phyloP scores from a whole-genome alignment of 2,329 filamentous ascomycete species.

The Claviceps sp. region DNA sequence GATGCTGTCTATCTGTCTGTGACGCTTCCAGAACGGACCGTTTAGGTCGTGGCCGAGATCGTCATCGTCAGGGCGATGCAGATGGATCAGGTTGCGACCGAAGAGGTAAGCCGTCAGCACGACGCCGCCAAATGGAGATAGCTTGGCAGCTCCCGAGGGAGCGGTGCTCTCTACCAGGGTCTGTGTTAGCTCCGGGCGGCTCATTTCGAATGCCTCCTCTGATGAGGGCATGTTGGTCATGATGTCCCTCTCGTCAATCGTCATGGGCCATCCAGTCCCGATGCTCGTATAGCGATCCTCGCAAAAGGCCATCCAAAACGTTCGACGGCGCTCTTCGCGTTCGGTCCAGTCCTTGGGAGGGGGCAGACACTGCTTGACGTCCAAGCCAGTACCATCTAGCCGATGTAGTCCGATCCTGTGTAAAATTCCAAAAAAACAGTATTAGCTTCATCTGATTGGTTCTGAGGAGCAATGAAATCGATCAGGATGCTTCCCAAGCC shows the following conservation, averaged over 20 bases:
- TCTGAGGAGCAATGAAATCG: conserved; percentile 9
- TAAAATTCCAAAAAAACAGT: no score
- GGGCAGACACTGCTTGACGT: conserved; percentile 85
- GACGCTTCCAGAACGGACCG: conserved; percentile 90
- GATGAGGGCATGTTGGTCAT: conserved; percentile 71
- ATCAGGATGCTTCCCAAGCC: not conserved
- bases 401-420: conserved; percentile 81
- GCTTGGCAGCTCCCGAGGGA: conserved; percentile 55
- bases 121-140: conserved; percentile 70
- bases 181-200: conserved; percentile 57
- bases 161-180: conserved; percentile 57
- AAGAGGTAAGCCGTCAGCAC: conserved; percentile 81
- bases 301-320: conserved; percentile 91
- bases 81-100: conserved; percentile 78
- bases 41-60: conserved; percentile 80
- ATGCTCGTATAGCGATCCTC: conserved; percentile 88
- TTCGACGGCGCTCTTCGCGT: conserved; percentile 75
- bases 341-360: conserved; percentile 89
- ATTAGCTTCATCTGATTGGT: no score
- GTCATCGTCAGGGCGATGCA: conserved; percentile 72
- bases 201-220: conserved; percentile 75
- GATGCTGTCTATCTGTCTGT: conserved; percentile 79
- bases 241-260: conserved; percentile 82
- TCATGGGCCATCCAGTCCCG: conserved; percentile 95
- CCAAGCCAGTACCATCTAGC: conserved; percentile 66